Evolutionary conservation across 768 basidiomycete genomes (phyloP), one percentile per base, ranked within the genome.

Genomic region (Fistulinella prunicolor): DNA sequence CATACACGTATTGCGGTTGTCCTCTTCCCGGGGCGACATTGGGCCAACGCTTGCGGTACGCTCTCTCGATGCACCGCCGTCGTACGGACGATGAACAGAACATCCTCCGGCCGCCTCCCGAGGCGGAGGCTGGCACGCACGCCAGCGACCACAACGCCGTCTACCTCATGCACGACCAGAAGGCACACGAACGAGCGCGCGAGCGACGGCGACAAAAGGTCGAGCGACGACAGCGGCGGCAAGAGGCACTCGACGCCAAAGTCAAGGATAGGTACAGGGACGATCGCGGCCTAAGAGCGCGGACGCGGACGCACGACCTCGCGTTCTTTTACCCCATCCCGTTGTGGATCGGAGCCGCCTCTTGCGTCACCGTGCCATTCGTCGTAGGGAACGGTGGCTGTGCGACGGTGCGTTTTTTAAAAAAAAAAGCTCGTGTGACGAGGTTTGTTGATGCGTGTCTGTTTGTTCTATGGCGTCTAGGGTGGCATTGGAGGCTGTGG

Each of bases 1-100:
- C 73, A 4, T 85, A 84, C 62, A 77, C 71, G 6, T 70, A 79
- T 53, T 84, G 83, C 46, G 81, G 81, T 0, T 83, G 82, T 53
- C 76, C 79, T 2, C 66, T 72, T 5, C 75, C 78, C 0, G 77
- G 53, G 3, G 35, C 32, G 72, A 75, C 70, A 9, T 67, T 81
- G 16, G 73, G 73, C 2, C 70, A 77, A 53, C 67, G 66, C n/a
- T 62, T 81, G 29, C 59, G 65, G 6, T 68, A 69, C 4, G 50
- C 66, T 6, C 24, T 56, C 12, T 24, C 52, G 37, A 28, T 46
- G 10, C 39, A 44, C 42, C 24, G 38, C 50, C 42, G 17, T 10
- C 41, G 32, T 37, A 10, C 42, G 26, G 3, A 36, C 24, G 17
- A 48, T 24, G 21, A 57, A 43, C 46, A 63, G 3, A 29, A 32